Evolutionary conservation across 345 rosid genomes (phyloP).

Genomic region (Eucalyptus cloeziana): DNA sequence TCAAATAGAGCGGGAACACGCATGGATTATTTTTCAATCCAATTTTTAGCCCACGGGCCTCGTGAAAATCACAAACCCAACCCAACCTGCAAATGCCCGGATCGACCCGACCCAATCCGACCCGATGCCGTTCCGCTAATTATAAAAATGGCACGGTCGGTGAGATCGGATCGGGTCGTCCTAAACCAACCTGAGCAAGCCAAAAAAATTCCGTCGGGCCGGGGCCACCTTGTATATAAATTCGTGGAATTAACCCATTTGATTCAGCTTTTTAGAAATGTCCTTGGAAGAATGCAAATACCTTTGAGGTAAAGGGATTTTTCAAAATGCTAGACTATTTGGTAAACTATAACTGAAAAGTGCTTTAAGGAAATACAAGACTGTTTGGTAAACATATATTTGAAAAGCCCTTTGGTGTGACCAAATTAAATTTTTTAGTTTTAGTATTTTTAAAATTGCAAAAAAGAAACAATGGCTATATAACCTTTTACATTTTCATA

Average conservation of each 20-base stretch:
- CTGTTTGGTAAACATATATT: too few relatives aligned
- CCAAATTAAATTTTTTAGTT: too few relatives aligned
- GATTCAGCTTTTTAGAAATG: too few relatives aligned
- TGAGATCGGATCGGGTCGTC: neutral
- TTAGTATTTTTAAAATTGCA: too few relatives aligned
- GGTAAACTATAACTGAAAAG: too few relatives aligned
- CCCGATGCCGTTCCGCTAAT: neutral
- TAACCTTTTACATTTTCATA: too few relatives aligned
- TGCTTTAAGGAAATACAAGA: too few relatives aligned
- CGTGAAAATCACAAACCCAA: neutral
- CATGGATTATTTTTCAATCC: neutral
- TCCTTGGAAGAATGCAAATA: too few relatives aligned
- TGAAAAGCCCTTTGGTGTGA: too few relatives aligned
- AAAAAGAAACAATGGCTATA: too few relatives aligned
- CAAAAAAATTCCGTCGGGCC: neutral
- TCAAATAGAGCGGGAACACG: neutral
- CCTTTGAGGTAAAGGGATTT: too few relatives aligned
- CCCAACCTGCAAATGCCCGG: neutral
- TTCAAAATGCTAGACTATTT: too few relatives aligned
- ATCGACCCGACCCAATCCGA: neutral
- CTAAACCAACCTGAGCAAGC: neutral
- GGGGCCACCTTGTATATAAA: neutral
- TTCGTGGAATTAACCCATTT: neutral
- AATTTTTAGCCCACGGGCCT: neutral
- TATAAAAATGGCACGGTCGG: neutral